Evolutionary conservation across 495 filamentous ascomycete genomes (phyloP).

Genomic region (Elaphomyces granulatus): DNA sequence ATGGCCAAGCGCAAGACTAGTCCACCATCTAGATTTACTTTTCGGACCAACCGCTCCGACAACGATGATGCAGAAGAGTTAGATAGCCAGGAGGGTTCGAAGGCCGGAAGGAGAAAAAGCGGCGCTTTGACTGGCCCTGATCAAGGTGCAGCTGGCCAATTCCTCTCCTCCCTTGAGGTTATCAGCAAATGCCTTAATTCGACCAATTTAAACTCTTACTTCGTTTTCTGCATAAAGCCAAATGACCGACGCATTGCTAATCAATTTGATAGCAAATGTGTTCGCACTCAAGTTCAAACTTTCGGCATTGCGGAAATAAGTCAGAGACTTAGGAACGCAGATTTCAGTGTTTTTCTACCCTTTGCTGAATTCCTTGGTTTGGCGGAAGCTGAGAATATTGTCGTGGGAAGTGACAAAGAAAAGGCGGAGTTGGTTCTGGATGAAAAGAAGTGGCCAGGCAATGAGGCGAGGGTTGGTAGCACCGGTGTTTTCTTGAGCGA

Average conservation of each 20-base stretch:
- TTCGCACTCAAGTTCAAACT: constrained; percentile 84
- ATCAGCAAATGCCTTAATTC: constrained; percentile 72
- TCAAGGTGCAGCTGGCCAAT: constrained; percentile 85
- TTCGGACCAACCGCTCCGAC: constrained; percentile 21
- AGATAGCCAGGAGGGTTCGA: constrained; percentile 31
- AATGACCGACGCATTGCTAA: constrained; percentile 96
- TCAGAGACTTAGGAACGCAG: constrained; percentile 76
- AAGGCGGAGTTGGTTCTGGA: constrained; percentile 82
- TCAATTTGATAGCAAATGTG: constrained; percentile 97
- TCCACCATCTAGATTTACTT: constrained; percentile 29
- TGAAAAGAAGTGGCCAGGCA: constrained; percentile 77
- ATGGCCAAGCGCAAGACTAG: constrained; percentile 64
- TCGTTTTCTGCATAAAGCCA: constrained; percentile 92
- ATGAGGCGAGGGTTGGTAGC: constrained; percentile 79
- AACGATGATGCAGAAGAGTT: constrained; percentile 41
- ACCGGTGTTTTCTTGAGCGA: constrained; percentile 95
- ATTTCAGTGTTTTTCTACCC: constrained; percentile 90
- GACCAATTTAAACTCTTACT: constrained; percentile 77
- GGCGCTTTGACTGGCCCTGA: constrained; percentile 35
- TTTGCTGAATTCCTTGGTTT: constrained; percentile 92
- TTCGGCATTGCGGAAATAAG: constrained; percentile 96
- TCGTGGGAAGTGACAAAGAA: constrained; percentile 86
- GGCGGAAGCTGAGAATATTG: constrained; percentile 62
- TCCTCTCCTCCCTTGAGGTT: constrained; percentile 76
- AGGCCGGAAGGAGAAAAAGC: constrained; percentile 22